Base-by-base conservation (phyloP, 2,329 filamentous ascomycete genomes). In the Epichloe festucae region DNA sequence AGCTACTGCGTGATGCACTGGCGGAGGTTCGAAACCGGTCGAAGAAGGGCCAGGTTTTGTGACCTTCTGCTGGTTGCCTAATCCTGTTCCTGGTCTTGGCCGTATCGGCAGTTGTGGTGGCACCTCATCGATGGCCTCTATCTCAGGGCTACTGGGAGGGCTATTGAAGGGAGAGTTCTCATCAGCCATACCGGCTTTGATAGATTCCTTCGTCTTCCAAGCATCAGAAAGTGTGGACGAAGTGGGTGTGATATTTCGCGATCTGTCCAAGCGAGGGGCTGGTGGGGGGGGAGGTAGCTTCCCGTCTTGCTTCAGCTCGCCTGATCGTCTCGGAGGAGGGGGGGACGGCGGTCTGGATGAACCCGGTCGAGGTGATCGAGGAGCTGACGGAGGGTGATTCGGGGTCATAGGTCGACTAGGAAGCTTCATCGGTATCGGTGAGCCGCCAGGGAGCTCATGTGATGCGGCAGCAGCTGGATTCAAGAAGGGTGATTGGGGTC, bases 81-180 rank as follows among this genome's bases (percentile, higher is more conserved):
- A 7, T 12, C 12, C 23, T 59, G 62, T 2, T 14, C 40, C 40
- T 23, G 77, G 78, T 34, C 76, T 76, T 45, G 75, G 76, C 12
- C 76, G 69, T 6, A 65, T 70, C 17, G 70, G 76, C 44, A 77
- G 70, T 51, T 67, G 69, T 1, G 77, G 76, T 7, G 73, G 73
- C 6, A 70, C 68, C n/a, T 71, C 69, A n/a, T 70, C 69, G 14
- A 76, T 72, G n/a, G 76, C 72, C 0, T 38, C 53, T 23, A 52
- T 64, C 50, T 76, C 81, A 4, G 79, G 78, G 62, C 85, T 91
- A 58, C 81, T 83, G 0, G 90, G 89, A 17, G 89, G 89, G 38
- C 89, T 95, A 61, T 76, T 89, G 63, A 96, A 95, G 0, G 91
- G 90, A 1, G 91, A 95, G 0, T 82, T 63, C 61, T 72, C 69